Conservation (phyloP, 2,329 filamentous ascomycete species). For the Botrytis tulipae region DNA sequence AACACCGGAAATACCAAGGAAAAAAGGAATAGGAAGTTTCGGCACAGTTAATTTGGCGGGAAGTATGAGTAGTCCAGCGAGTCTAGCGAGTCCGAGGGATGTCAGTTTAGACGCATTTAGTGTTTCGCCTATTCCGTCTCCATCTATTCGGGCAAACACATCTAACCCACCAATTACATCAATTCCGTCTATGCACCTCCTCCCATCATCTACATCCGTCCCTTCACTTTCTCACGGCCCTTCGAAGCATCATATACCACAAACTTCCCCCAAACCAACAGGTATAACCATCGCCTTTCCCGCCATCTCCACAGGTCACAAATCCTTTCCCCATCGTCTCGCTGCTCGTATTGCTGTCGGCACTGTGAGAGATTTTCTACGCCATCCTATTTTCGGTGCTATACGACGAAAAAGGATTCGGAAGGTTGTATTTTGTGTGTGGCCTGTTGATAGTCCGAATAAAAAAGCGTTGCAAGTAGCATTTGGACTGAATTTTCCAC, state of each 20-base stretch:
- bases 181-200: neutral
- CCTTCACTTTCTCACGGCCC: accelerated
- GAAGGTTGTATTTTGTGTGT: neutral
- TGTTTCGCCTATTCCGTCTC: neutral
- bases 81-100: neutral
- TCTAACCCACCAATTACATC: neutral
- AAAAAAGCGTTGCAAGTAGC: neutral
- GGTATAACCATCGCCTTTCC: neutral
- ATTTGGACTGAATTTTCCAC: neutral
- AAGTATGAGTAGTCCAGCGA: neutral
- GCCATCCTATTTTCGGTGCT: neutral
- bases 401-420: neutral
- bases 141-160: neutral
- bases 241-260: neutral
- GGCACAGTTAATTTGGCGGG: neutral
- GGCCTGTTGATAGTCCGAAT: conserved; percentile 5
- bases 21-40: no score
- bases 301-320: neutral
- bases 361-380: neutral
- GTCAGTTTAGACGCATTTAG: neutral
- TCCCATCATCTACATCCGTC: neutral
- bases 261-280: neutral
- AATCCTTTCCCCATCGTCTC: neutral
- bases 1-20: neutral
- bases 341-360: neutral